phyloP scores from a whole-genome alignment of 768 basidiomycete species.

The Calocera cornea region DNA sequence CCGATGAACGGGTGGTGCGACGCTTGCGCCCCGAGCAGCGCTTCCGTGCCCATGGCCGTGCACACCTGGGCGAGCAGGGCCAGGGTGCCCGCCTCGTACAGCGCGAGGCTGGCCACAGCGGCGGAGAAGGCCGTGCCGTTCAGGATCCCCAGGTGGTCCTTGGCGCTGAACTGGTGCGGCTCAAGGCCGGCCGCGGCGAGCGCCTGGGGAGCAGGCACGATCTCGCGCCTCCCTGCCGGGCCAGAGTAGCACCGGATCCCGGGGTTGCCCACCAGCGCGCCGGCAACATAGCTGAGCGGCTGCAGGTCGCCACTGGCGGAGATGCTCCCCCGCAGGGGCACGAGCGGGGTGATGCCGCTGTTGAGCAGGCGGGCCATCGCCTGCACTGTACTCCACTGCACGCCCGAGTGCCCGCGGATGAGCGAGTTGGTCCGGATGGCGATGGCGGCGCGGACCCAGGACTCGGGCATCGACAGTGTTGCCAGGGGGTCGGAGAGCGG shows the following conservation, averaged over 20 bases:
- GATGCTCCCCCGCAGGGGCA: constrained; percentile 76
- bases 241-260: constrained; percentile 44
- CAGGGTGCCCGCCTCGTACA: constrained; percentile 46
- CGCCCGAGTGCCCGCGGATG: constrained; percentile 75
- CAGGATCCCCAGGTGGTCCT: constrained; percentile 25
- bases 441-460: constrained; percentile 82
- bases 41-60: constrained; percentile 76
- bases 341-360: constrained; percentile 51
- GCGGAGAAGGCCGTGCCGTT: constrained; percentile 83
- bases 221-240: constrained; percentile 11
- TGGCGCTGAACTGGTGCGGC: constrained; percentile 34
- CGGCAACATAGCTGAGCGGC: constrained; percentile 73
- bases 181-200: constrained; percentile 36
- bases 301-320: constrained; percentile 74
- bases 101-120: constrained; percentile 57
- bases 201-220: constrained; percentile 21
- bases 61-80: constrained; percentile 40
- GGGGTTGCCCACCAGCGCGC: constrained; percentile 64
- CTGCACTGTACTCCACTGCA: constrained; percentile 66
- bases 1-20: constrained; percentile 73
- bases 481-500: constrained; percentile 57
- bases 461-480: constrained; percentile 63
- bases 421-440: constrained; percentile 80
- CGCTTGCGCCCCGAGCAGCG: constrained; percentile 55
- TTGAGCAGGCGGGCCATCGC: constrained; percentile 61